phyloP scores from a whole-genome alignment of 1,284 basidiomycete genomes.

The Porogramme epimiltina region DNA sequence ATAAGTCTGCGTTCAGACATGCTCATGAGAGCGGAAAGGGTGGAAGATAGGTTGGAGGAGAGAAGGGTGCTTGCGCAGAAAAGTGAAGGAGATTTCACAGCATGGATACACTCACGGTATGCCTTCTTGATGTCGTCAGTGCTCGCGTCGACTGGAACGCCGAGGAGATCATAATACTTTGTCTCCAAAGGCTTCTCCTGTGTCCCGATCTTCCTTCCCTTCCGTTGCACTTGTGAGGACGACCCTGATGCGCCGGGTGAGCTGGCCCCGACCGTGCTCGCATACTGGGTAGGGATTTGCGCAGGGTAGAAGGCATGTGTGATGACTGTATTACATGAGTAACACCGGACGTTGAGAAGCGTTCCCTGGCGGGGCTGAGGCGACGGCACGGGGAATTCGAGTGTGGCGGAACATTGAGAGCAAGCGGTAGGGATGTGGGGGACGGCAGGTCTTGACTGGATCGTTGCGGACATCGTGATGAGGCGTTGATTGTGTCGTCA shows the following conservation, averaged over 20 bases:
- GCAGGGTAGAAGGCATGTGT: slow-evolving; percentile 65
- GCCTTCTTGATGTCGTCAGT: slow-evolving; percentile 94
- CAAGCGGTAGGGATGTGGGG: slow-evolving; percentile 71
- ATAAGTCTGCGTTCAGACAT: too few species aligned
- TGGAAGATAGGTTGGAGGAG: too few species aligned
- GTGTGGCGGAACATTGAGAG: slow-evolving; percentile 55
- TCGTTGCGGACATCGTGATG: slow-evolving; percentile 23
- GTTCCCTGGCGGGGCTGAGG: slow-evolving; percentile 67
- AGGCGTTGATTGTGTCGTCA: background rate
- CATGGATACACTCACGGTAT: slow-evolving; percentile 68
- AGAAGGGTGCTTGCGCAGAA: too few species aligned
- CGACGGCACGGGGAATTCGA: slow-evolving; percentile 78
- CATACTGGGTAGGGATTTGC: slow-evolving; percentile 45
- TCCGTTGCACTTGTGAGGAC: slow-evolving; percentile 34
- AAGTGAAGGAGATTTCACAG: too few species aligned
- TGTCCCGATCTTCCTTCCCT: slow-evolving; percentile 76
- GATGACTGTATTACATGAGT: slow-evolving; percentile 58
- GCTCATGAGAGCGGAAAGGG: too few species aligned
- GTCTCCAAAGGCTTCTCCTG: slow-evolving; percentile 90
- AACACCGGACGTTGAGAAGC: slow-evolving; percentile 72
- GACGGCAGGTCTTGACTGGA: slow-evolving; percentile 61
- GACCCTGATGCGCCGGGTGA: slow-evolving; percentile 16
- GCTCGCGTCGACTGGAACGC: slow-evolving; percentile 74
- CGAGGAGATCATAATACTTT: slow-evolving; percentile 86
- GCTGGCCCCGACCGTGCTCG: slow-evolving; percentile 3